Evolutionary conservation across 306 rosid genomes (phyloP).

Genomic region (Sophora flavescens): DNA sequence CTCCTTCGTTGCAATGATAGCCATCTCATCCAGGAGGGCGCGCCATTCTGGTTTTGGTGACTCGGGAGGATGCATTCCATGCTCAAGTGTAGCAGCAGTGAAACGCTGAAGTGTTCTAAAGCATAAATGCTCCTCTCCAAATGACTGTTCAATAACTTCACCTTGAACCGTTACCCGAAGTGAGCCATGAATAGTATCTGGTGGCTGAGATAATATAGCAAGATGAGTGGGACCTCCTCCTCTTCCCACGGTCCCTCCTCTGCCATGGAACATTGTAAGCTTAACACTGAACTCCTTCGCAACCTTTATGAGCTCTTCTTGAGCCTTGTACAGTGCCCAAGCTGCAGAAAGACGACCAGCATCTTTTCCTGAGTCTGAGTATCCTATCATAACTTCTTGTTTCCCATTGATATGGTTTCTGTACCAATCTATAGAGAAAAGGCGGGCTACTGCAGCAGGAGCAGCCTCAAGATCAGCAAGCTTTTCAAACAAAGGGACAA

Average conservation of each 20-base stretch:
- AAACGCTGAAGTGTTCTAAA: constrained; percentile 90
- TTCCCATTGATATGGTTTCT: constrained; percentile 81
- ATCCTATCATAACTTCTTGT: constrained; percentile 94
- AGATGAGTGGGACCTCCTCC: constrained; percentile 96
- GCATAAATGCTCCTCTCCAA: constrained; percentile 91
- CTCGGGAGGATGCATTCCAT: constrained; percentile 84
- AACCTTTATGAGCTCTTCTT: constrained; percentile 81
- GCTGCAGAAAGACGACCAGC: constrained; percentile 92
- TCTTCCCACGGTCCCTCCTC: constrained; percentile 94
- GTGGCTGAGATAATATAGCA: constrained; percentile 91
- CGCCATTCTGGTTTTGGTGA: constrained; percentile 95
- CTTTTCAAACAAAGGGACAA: constrained; percentile 85
- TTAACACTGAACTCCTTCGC: constrained; percentile 77
- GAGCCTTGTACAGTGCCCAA: constrained; percentile 86
- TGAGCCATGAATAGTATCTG: constrained; percentile 85
- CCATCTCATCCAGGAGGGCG: constrained; percentile 88
- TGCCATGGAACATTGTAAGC: constrained; percentile 91
- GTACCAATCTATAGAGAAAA: constrained; percentile 87
- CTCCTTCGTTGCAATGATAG: constrained; percentile 75
- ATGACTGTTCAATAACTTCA: constrained; percentile 89
- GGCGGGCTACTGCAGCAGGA: constrained; percentile 78
- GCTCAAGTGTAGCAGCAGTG: constrained; percentile 92
- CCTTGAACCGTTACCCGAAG: constrained; percentile 92
- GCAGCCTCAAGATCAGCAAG: constrained; percentile 88
- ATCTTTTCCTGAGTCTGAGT: constrained; percentile 92